Percentiles rank a stretch among this genome's conserved stretches.
Conservation (phyloP, 2,329 filamentous ascomycete species). For the Sarocladium strictum region DNA sequence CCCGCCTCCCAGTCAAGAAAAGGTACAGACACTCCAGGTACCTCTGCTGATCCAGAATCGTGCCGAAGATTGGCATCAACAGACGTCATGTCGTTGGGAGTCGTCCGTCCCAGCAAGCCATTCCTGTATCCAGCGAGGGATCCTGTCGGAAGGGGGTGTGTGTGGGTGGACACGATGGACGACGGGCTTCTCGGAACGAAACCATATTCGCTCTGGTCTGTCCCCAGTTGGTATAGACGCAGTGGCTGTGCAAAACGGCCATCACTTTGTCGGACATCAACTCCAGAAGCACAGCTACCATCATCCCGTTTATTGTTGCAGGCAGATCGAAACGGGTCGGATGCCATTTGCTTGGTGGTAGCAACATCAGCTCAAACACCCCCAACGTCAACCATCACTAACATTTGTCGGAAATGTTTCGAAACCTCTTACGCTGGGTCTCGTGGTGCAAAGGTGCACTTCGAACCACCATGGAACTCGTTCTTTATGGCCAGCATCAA, state of each 20-base stretch:
- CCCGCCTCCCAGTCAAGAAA: not conserved
- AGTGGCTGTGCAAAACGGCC: conserved; percentile 8
- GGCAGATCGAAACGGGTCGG: not conserved
- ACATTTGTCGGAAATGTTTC: too few relatives aligned
- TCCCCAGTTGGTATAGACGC: conserved; percentile 8
- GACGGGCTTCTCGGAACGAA: conserved; percentile 4
- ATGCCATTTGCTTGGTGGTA: not conserved
- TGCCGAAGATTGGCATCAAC: not conserved
- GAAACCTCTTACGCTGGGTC: too few relatives aligned
- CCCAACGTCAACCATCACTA: too few relatives aligned
- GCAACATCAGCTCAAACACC: too few relatives aligned
- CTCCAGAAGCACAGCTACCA: not conserved
- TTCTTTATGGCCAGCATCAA: not conserved
- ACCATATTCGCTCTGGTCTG: conserved; percentile 9
- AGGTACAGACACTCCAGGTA: conserved; percentile 1
- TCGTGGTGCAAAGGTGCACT: too few relatives aligned
- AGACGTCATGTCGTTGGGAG: not conserved
- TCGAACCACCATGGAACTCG: not conserved
- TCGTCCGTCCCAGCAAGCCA: not conserved
- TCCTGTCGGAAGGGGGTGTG: conserved; percentile 3
- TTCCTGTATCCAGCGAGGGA: conserved; percentile 1
- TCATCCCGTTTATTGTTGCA: not conserved
- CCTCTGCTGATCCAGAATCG: not conserved
- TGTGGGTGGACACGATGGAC: conserved; percentile 4
- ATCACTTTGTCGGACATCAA: not conserved